Evolutionary conservation across 164 flowering plant species (phyloP).

Genomic region (Cinnamomum chago): DNA sequence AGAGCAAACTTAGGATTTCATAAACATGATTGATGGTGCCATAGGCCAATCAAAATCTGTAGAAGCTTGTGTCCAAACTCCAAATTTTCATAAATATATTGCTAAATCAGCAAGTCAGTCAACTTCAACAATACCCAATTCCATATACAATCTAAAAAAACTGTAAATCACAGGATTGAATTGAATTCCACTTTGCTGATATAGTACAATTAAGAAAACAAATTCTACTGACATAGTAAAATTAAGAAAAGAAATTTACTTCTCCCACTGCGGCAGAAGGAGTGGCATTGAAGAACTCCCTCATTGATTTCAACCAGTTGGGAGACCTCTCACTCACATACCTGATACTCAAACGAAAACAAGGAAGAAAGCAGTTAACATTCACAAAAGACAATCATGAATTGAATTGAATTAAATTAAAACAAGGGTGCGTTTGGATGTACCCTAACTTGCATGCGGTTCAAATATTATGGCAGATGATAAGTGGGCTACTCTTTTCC

Average conservation of each 20-base stretch:
- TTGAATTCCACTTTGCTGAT: no score
- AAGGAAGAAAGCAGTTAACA: neutral
- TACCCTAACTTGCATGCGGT: neutral
- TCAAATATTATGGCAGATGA: no score
- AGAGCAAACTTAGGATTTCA: neutral
- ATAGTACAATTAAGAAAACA: no score
- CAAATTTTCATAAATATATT: neutral
- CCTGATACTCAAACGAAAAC: conserved; percentile 26
- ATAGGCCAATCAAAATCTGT: neutral
- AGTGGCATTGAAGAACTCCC: conserved; percentile 44
- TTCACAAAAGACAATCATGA: neutral
- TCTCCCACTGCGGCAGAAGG: conserved; percentile 94
- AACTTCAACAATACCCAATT: neutral
- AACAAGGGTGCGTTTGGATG: neutral
- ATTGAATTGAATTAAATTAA: no score
- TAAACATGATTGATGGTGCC: neutral
- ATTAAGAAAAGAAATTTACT: conserved; percentile 21
- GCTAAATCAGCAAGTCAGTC: neutral
- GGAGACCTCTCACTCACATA: conserved; percentile 65
- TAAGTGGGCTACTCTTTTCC: no score
- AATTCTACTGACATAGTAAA: neutral
- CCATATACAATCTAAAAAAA: neutral
- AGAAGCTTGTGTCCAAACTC: neutral
- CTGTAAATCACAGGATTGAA: no score
- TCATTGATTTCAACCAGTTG: conserved; percentile 59